Base-by-base conservation (phyloP, 208 protist species). In the Paratrypanosoma confusum region DNA sequence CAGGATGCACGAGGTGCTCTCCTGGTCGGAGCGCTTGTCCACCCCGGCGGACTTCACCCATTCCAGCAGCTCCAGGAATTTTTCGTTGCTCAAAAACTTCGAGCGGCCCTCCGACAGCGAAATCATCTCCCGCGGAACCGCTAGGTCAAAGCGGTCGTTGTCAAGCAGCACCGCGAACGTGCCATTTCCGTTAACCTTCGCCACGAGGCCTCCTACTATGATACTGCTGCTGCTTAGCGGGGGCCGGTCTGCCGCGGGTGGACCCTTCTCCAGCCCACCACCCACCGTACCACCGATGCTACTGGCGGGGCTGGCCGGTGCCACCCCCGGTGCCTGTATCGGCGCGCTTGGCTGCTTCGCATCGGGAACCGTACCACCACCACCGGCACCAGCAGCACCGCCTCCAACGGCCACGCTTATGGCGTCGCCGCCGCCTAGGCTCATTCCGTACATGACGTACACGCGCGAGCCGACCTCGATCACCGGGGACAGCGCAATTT, bases 1-100 rank as follows among this genome's bases (percentile, higher is more conserved):
- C 16, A 92, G 65, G 21, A 89, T 72, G 45, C 68, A 83, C 17
- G 83, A 74, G 0, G 79, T 85, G 46, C 70, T 70, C 37, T 86
- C 66, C 39, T 81, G 61, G 40, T 90, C 81, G 0, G 71, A 64
- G 16, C 45, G 39, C 14, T 44, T 52, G 10, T 76, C 44, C 18
- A 89, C 73, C 16, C 76, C 78, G 1, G 83, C 78, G 11, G 69
- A 77, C 18, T 57, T 58, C 18, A 92, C 58, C 83, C 83, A 92
- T 53, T 81, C 75, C 28, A 81, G 38, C 1, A 90, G 72, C 16
- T 73, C 63, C 27, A 51, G 48, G 49, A 77, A 90, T n/a, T 52
- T 55, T 5, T 57, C 48, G 35, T 70, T n/a, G n/a, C n/a, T n/a
- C n/a, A 38, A 90, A 36, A 81, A 72, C 37, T 77, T 77, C 2